These are phyloP conservation scores for Polysphondylium violaceum DNA, from an alignment of 78 protist genomes.

Conservation along the genomic window DNA sequence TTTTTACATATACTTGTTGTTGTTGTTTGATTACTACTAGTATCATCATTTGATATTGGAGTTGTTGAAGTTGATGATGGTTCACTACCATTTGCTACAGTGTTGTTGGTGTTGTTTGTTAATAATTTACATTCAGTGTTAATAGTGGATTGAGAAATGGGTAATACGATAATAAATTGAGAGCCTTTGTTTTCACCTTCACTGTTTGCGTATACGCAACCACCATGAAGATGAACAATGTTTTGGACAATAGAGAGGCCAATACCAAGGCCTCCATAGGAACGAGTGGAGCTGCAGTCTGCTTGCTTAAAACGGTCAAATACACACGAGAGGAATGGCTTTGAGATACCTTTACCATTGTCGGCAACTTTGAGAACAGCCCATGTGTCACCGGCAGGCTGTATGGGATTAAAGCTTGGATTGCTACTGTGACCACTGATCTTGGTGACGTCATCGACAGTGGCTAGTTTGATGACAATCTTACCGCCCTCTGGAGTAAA, in stretches of 20 bases:
- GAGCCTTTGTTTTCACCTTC: slow-evolving; percentile 51
- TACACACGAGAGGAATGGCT: slow-evolving; percentile 38
- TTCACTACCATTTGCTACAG: background rate
- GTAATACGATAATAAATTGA: slow-evolving; percentile 22
- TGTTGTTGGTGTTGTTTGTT: background rate
- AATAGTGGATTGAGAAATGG: too few relatives aligned
- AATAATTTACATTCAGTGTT: too few relatives aligned
- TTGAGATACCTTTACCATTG: slow-evolving; percentile 49
- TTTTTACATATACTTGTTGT: too few relatives aligned
- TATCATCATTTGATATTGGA: background rate
- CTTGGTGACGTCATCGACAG: background rate
- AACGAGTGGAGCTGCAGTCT: slow-evolving; percentile 51
- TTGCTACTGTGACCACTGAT: background rate
- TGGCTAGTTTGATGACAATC: background rate
- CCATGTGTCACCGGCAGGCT: slow-evolving; percentile 8
- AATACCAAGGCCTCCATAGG: slow-evolving; percentile 60
- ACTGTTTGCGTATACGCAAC: slow-evolving; percentile 30
- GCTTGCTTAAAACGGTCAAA: slow-evolving; percentile 68
- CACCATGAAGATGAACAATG: slow-evolving; percentile 47
- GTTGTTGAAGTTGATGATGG: background rate
- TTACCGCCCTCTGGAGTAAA: slow-evolving; percentile 54
- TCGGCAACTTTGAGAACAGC: slow-evolving; percentile 20
- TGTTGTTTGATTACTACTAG: background rate
- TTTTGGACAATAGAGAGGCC: slow-evolving; percentile 56
- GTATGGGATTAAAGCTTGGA: background rate